Percentiles rank a stretch among this genome's conserved stretches.
These are phyloP conservation scores for Marasmius fiardii DNA, from an alignment of 1,284 basidiomycete species.

Conservation along the genomic window DNA sequence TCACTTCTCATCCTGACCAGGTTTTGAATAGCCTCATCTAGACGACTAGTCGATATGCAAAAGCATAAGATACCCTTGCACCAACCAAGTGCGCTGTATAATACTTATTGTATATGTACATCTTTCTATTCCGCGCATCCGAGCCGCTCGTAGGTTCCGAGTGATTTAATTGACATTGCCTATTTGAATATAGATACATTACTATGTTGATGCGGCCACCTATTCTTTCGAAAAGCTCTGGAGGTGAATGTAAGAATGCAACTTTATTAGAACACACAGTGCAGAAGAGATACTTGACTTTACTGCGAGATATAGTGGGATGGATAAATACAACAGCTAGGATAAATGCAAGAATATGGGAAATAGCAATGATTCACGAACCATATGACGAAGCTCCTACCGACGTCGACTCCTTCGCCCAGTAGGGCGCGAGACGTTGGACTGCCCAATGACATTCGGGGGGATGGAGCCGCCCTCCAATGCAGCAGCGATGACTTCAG, in stretches of 20 bases:
- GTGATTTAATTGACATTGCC: too few relatives aligned
- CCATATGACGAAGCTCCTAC: slow-evolving; percentile 24
- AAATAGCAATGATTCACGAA: slow-evolving; percentile 7
- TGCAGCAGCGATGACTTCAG: slow-evolving; percentile 78
- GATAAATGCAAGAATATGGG: neutral
- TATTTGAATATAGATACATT: neutral
- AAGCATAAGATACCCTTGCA: neutral
- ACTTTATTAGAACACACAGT: neutral
- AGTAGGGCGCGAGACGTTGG: slow-evolving; percentile 45
- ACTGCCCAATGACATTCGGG: slow-evolving; percentile 49
- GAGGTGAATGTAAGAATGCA: neutral
- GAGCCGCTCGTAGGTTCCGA: too few relatives aligned
- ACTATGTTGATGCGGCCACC: neutral
- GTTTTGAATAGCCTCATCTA: neutral
- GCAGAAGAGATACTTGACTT: neutral
- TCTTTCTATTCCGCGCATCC: neutral
- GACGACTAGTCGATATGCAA: neutral
- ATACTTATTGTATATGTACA: neutral
- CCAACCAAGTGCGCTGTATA: too few relatives aligned
- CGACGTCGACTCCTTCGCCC: slow-evolving; percentile 57
- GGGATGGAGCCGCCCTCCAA: slow-evolving; percentile 67
- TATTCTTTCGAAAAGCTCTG: neutral
- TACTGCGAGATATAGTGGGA: neutral
- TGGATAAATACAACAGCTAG: neutral
- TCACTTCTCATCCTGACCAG: neutral